Evolutionary conservation across 305 asterid genomes (phyloP), one percentile per base, ranked within the genome.

Genomic region (Solanum hybrid): DNA sequence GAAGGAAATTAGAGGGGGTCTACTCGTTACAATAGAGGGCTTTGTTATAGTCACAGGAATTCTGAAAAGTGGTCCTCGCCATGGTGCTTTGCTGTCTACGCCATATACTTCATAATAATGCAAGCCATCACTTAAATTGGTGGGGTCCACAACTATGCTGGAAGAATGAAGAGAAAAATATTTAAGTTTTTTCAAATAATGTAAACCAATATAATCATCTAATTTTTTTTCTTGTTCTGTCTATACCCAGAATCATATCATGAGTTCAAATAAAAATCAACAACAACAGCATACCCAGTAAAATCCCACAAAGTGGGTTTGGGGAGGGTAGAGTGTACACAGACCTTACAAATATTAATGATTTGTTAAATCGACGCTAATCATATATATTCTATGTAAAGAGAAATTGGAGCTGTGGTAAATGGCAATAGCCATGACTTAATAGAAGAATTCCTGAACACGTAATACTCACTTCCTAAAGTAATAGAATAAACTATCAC

Each of bases 51-150:
- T 98, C 85, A 98, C 72, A 72, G 99, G 98, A 94, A 98, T 95
- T 93, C 99, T 92, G 93, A 98, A 98, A 86, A 98, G 95, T 87
- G 99, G 99, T 90, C 99, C 99, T 86, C 99, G 98, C 98, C 98
- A 97, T 81, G 99, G 99, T 14, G 98, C 95, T 90, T 93, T 95
- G 93, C 96, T 94, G 92, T 97, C 99, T 90, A 96, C 26, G 76
- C 96, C 99, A 91, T 94, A 96, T 80, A 98, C 98, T 96, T 98
- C 99, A 92, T 91, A 98, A 93, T 95, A 97, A 93, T 97, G 99
- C 90, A 98, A 93, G 92, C 99, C 99, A 82, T 95, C 95, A 17
- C 93, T 90, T 87, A 98, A 98, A 88, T 93, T 91, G 79, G 97
- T 92, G 26, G 99, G 98, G 93, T 98, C 99, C 93, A 98, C 98